Evolutionary conservation across 345 rosid species (phyloP).

Genomic region (Arabidopsis suecica): DNA sequence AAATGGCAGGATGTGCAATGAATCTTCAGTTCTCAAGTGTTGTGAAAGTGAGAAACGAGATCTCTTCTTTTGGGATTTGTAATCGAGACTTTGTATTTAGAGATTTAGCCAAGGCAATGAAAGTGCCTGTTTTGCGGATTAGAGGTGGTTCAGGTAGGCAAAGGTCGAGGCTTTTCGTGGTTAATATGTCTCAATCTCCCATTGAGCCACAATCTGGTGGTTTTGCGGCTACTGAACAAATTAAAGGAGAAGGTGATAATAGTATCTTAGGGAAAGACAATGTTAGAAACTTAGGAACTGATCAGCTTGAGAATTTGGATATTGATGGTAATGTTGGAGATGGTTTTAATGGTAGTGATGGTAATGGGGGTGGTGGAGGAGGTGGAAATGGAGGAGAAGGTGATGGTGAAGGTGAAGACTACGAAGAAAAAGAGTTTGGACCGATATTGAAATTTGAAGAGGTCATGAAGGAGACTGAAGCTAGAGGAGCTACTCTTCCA

Average conservation of each 20-base stretch:
- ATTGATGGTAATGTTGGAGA: constrained; percentile 46
- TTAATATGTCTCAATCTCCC: constrained; percentile 51
- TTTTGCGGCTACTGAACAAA: constrained; percentile 15
- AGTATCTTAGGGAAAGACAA: constrained; percentile 30
- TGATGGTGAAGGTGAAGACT: constrained; percentile 49
- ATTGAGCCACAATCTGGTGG: constrained; percentile 47
- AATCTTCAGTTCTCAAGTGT: constrained; percentile 44
- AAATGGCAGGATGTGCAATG: constrained; percentile 57
- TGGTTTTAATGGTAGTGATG: constrained; percentile 46
- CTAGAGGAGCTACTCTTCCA: constrained; percentile 75
- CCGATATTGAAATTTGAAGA: constrained; percentile 78
- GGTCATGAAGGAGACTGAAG: constrained; percentile 71
- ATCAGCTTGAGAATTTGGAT: constrained; percentile 35
- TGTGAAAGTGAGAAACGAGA: constrained; percentile 42
- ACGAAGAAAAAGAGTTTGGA: constrained; percentile 80
- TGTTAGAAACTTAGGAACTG: constrained; percentile 39
- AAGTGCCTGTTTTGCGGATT: constrained; percentile 41
- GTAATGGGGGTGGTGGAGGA: constrained; percentile 58
- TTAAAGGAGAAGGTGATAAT: constrained; percentile 37
- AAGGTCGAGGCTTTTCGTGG: constrained; percentile 48
- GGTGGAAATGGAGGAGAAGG: constrained; percentile 49
- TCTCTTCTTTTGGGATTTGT: constrained; percentile 37
- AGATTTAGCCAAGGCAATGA: constrained; percentile 37
- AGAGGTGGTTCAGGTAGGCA: constrained; percentile 36
- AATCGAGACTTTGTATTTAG: constrained; percentile 35